Conservation (phyloP, 306 rosid species). For the Quercus dentata region DNA sequence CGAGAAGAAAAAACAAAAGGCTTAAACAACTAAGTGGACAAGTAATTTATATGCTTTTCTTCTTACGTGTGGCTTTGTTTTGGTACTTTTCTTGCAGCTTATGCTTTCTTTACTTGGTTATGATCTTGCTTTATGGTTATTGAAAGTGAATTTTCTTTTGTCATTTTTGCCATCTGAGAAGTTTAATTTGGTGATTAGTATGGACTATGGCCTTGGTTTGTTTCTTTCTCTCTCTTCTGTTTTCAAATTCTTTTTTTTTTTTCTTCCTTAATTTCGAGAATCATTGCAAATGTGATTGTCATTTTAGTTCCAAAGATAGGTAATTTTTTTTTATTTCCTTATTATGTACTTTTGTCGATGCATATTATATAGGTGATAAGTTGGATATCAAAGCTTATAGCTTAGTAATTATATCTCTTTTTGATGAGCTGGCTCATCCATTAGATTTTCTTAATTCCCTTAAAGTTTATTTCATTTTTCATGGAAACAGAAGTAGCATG, state of each 20-base stretch:
- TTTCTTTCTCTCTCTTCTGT: neutral
- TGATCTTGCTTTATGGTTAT: neutral
- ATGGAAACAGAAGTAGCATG: neutral
- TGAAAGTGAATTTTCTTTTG: neutral
- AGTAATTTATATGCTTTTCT: slow-evolving; percentile 14
- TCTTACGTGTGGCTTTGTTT: neutral
- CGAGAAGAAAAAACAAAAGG: neutral
- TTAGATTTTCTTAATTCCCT: neutral
- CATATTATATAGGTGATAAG: neutral
- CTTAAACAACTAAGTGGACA: neutral
- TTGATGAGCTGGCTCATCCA: neutral
- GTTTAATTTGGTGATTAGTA: neutral
- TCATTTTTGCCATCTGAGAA: neutral
- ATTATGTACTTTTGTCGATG: neutral
- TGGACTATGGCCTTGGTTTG: slow-evolving; percentile 18
- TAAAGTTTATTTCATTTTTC: neutral
- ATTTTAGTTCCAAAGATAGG: neutral
- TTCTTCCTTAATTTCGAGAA: neutral
- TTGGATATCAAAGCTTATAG: neutral
- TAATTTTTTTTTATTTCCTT: neutral
- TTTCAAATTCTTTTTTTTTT: neutral
- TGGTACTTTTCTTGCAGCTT: slow-evolving; percentile 19
- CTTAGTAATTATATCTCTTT: neutral
- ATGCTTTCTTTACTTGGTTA: neutral
- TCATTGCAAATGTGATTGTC: neutral